These are phyloP conservation scores for Adansonia grandidieri DNA, from an alignment of 441 rosid genomes.

Conservation along the genomic window DNA sequence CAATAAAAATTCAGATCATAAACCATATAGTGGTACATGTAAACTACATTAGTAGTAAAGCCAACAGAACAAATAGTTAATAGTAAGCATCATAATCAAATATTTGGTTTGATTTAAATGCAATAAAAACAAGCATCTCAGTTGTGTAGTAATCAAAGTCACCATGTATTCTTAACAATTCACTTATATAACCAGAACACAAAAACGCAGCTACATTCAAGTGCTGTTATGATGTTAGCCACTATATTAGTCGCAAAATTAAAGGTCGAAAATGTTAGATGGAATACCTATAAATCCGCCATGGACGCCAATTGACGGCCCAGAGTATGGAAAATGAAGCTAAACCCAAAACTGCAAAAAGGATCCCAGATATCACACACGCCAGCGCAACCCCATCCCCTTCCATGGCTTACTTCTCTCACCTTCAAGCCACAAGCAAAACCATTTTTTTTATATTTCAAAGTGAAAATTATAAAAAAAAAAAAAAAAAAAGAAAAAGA, in stretches of 20 bases:
- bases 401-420: slow-evolving; percentile 73
- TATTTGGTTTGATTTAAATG: slow-evolving; percentile 14
- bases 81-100: slow-evolving; percentile 8
- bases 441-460: slow-evolving; percentile 18
- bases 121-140: slow-evolving; percentile 24
- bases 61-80: slow-evolving; percentile 18
- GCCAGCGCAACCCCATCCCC: slow-evolving; percentile 72
- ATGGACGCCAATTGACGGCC: slow-evolving; percentile 99
- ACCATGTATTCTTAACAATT: slow-evolving; percentile 3
- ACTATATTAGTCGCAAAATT: slow-evolving; percentile 19
- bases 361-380: slow-evolving; percentile 87
- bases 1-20: neutral
- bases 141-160: neutral
- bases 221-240: slow-evolving; percentile 25
- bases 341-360: slow-evolving; percentile 74
- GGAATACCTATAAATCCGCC: slow-evolving; percentile 94
- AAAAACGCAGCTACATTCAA: slow-evolving; percentile 21
- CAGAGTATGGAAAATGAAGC: slow-evolving; percentile 88
- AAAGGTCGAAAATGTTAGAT: slow-evolving; percentile 17
- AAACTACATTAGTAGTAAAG: slow-evolving; percentile 27
- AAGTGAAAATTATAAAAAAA: neutral
- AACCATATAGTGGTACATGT: neutral
- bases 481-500: neutral
- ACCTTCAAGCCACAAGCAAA: slow-evolving; percentile 47
- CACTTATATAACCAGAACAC: neutral